Conservation (phyloP, 352 stramenopile genomes). For the Aphanomyces euteiches region DNA sequence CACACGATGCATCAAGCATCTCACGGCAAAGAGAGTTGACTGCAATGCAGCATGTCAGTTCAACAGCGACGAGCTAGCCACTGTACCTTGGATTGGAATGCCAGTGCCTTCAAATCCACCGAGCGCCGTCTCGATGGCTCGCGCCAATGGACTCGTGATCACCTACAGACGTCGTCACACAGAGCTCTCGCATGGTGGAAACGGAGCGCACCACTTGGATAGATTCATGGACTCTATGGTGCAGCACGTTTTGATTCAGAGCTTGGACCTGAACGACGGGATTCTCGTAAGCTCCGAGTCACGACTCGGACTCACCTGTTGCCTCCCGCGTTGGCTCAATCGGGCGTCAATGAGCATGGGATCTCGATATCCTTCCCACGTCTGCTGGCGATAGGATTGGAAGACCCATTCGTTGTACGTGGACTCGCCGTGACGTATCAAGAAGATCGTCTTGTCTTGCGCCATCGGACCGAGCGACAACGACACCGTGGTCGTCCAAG, state of each 20-base stretch:
- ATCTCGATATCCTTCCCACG: constrained; percentile 77
- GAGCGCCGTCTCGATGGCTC: constrained; percentile 72
- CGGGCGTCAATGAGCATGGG: constrained; percentile 82
- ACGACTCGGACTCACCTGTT: constrained; percentile 42
- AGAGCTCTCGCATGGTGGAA: neutral
- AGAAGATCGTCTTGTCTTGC: constrained; percentile 67
- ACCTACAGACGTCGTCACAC: constrained; percentile 41
- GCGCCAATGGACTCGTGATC: constrained; percentile 76
- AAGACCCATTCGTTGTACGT: constrained; percentile 86
- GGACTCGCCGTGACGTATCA: constrained; percentile 83
- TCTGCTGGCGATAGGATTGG: constrained; percentile 70
- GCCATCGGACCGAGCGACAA: neutral
- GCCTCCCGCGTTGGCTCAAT: constrained; percentile 62
- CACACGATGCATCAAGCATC: constrained; percentile 80
- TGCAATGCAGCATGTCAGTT: constrained; percentile 29
- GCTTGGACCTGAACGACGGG: constrained; percentile 33
- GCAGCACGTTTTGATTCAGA: constrained; percentile 54
- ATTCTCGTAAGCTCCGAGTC: neutral
- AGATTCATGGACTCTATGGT: constrained; percentile 16
- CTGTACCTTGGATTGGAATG: constrained; percentile 55
- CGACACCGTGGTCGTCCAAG: no score
- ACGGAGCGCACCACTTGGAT: constrained; percentile 47
- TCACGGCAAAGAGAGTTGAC: constrained; percentile 71
- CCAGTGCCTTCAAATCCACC: constrained; percentile 51
- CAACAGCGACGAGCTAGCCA: neutral